Percentiles rank a stretch among this genome's conserved stretches.
Conservation (phyloP, 1,139 yeast genomes). For the Nakaseomyces nivariensis region DNA sequence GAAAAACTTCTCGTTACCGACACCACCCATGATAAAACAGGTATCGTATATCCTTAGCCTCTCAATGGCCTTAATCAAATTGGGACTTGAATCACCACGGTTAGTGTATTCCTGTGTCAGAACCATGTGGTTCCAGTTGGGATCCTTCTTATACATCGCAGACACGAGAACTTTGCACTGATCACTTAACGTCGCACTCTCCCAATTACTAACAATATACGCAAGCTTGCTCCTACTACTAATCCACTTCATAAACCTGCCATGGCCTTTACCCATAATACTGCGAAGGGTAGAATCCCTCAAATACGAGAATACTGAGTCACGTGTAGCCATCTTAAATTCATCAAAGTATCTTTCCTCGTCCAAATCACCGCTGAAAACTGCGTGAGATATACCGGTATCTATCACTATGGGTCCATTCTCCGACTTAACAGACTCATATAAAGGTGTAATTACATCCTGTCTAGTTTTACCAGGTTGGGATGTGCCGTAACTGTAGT, state of each 20-base stretch:
- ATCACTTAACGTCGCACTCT: not conserved
- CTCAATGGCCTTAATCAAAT: conserved; percentile 12
- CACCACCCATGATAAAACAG: conserved; percentile 11
- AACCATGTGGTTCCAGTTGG: conserved; percentile 15
- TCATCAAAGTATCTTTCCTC: not conserved
- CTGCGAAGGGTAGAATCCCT: not conserved
- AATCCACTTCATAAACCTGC: not conserved
- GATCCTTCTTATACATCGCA: conserved; percentile 9
- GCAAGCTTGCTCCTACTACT: not conserved
- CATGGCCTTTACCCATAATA: not conserved
- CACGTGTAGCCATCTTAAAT: not conserved
- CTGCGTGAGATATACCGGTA: not conserved
- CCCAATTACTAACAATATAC: not conserved
- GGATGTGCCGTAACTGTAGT: too few species aligned
- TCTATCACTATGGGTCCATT: not conserved
- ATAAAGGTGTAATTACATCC: too few species aligned
- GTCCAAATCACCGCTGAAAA: not conserved
- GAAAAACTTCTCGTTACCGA: not conserved
- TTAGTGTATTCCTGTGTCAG: conserved; percentile 7
- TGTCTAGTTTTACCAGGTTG: too few species aligned
- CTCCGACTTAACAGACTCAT: too few species aligned
- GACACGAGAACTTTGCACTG: conserved; percentile 8
- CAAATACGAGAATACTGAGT: not conserved
- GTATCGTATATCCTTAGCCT: conserved; percentile 15
- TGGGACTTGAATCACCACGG: conserved; percentile 10